A percentile compares a stretch with the other conserved stretches of the same genome.
phyloP scores from a whole-genome alignment of 805 yeast genomes.

The Pichia deserticola region DNA sequence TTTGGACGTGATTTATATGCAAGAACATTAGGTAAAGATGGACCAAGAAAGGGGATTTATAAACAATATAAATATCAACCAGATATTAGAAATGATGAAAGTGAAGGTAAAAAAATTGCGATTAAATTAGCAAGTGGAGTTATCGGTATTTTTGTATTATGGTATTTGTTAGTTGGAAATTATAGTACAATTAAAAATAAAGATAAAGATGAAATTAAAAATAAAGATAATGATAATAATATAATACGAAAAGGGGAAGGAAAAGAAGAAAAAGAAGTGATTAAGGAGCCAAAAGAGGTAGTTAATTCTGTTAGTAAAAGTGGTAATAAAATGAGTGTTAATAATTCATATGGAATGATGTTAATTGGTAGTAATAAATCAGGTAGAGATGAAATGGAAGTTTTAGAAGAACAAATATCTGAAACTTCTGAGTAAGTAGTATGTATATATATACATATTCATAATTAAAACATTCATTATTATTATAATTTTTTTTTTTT shows the following conservation, averaged over 20 bases:
- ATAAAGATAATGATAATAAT: background rate
- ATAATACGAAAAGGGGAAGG: background rate
- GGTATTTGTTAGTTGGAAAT: slow-evolving; percentile 11
- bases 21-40: slow-evolving; percentile 15
- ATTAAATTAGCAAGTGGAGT: slow-evolving; percentile 7
- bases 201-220: background rate
- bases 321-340: slow-evolving; percentile 3
- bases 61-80: slow-evolving; percentile 11
- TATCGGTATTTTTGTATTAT: slow-evolving; percentile 3
- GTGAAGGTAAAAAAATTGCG: slow-evolving; percentile 9
- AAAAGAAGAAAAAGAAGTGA: background rate
- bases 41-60: slow-evolving; percentile 16
- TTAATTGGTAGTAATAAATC: slow-evolving; percentile 2
- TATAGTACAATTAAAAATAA: slow-evolving; percentile 1
- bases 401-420: slow-evolving; percentile 5
- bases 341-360: slow-evolving; percentile 10
- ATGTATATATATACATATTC: no score
- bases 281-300: background rate
- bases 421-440: slow-evolving; percentile 5
- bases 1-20: slow-evolving; percentile 20
- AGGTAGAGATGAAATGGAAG: background rate
- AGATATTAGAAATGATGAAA: slow-evolving; percentile 9
- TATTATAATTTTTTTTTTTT: no score
- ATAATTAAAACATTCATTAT: background rate
- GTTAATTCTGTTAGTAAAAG: background rate